Evolutionary conservation across 345 rosid genomes (phyloP), one percentile per base, ranked within the genome.

Genomic region (Lenwebbia sp.): DNA sequence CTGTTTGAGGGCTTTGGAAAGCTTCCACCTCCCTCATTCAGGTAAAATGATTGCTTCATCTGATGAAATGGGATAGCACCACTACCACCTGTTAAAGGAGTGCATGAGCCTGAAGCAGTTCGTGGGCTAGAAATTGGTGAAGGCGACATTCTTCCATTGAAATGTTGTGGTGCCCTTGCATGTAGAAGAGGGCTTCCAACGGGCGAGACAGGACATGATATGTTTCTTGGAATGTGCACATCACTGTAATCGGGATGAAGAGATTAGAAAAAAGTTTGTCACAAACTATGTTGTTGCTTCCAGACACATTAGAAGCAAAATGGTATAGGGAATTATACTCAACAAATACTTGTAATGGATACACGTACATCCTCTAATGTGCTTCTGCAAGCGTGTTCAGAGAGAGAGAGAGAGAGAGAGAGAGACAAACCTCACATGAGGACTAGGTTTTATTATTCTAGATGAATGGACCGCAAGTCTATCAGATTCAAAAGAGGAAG

Each of bases 181-280:
- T 87, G 91, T 56, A 91, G 88, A 74, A 90, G 93, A 54, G 94
- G 95, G 90, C 95, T 93, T 87, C 95, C 93, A 50, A 91, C 88
- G 19, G 95, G 93, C 40, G 95, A 91, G 49, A 93, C 94, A 9
- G 95, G 95, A 87, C 95, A 93, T 9, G 95, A 93, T 84, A 90
- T 84, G 86, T 91, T 91, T 89, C 93, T 90, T 19, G 90, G 89
- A 84, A 88, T 86, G 74, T 87, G 90, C 70, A 89, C 81, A 83
- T 92, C 95, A 87, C 95, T 93, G 90, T 85, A 89, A 88, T 83
- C 41, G 78, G 44, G 78, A 76, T 85, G 86, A 62, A 49, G 40
- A 85, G 56, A 84, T 84, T 65, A 87, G 89, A 85, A 17, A n/a
- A 82, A 41, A 85, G 60, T 41, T 55, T 26, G 17, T 85, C 28